Base-by-base conservation (phyloP, 139 green algal genomes). In the Haematococcus sp. region DNA sequence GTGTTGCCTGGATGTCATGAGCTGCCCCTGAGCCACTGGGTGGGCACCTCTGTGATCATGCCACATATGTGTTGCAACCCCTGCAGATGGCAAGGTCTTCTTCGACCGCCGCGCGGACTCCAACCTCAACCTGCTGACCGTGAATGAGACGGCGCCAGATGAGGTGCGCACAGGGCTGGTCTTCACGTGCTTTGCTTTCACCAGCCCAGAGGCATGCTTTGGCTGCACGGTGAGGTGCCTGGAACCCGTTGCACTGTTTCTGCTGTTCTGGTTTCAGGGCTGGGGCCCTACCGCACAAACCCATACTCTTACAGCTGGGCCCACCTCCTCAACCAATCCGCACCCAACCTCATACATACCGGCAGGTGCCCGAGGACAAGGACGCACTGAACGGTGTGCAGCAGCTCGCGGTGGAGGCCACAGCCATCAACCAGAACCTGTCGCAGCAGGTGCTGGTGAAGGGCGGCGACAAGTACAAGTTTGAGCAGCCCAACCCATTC, bases 381-480 rank as follows among this genome's bases (percentile, higher is more conserved):
- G 95, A 98, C 68, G 92, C 85, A 82, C 93, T 98, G 78, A 98
- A 99, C 80, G 92, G 89, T 40, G 83, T 95, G 54, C 84, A 91
- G 71, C 88, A 95, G 73, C 86, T 99, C 22, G 83, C 74, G 70
- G 46, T 93, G 51, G 96, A 99, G 87, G 92, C 93, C 16, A 98
- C 96, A 15, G 73, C 78, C 58, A 89, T 97, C 81, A 96, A 98
- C 77, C 90, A 96, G 71, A 95, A 93, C 76, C 97, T 98, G 84
- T 92, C 83, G 4, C 89, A 97, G 82, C 93, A 97, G 86, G 84
- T 93, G 32, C 76, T 97, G 33, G n/a, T 70, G 22, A 80, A 81
- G 64, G 71, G 70, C 32, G 84, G 79, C 40, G 61, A 80, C 51
- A 77, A 74, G 63, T 75, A 82, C 49, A 76, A 89, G 51, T 91